Evolutionary conservation across 2,329 filamentous ascomycete genomes (phyloP).

Genomic region (Lasiodiplodia gonubiensis): DNA sequence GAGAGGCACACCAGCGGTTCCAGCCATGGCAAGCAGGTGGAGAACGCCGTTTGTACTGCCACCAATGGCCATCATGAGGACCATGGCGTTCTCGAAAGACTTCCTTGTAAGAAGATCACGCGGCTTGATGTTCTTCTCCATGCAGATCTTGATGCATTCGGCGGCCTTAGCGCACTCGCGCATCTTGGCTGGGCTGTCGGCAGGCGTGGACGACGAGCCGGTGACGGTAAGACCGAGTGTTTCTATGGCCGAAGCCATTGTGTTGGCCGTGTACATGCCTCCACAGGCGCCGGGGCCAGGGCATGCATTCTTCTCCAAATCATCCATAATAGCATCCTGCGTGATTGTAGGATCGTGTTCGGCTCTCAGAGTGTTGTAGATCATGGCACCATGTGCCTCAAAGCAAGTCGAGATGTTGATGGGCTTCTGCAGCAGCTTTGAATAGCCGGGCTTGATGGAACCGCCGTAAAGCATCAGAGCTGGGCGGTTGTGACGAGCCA

Average conservation of each 20-base stretch:
- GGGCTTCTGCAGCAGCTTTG: conserved; percentile 72
- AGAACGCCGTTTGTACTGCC: conserved; percentile 89
- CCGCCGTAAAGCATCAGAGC: conserved; percentile 97
- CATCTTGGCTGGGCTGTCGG: conserved; percentile 79
- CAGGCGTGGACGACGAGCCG: conserved; percentile 83
- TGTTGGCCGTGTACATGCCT: conserved; percentile 95
- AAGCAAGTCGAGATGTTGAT: conserved; percentile 91
- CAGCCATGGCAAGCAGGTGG: conserved; percentile 89
- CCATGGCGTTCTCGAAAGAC: conserved; percentile 85
- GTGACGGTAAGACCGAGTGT: conserved; percentile 84
- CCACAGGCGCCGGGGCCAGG: conserved; percentile 81
- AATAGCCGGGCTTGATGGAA: conserved; percentile 87
- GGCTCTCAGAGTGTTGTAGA: conserved; percentile 74
- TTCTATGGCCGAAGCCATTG: conserved; percentile 89
- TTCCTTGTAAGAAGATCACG: conserved; percentile 79
- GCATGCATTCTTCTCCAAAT: conserved; percentile 81
- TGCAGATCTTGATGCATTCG: conserved; percentile 76
- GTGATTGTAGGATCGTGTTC: conserved; percentile 72
- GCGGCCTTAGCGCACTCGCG: conserved; percentile 84
- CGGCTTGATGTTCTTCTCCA: conserved; percentile 83
- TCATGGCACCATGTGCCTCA: conserved; percentile 82
- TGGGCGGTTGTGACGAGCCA: conserved; percentile 87
- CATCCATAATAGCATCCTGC: conserved; percentile 79
- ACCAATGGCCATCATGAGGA: conserved; percentile 90
- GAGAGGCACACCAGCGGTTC: conserved; percentile 77